Conservation (phyloP, 352 stramenopile genomes). For the Pythium phragmiticola region DNA sequence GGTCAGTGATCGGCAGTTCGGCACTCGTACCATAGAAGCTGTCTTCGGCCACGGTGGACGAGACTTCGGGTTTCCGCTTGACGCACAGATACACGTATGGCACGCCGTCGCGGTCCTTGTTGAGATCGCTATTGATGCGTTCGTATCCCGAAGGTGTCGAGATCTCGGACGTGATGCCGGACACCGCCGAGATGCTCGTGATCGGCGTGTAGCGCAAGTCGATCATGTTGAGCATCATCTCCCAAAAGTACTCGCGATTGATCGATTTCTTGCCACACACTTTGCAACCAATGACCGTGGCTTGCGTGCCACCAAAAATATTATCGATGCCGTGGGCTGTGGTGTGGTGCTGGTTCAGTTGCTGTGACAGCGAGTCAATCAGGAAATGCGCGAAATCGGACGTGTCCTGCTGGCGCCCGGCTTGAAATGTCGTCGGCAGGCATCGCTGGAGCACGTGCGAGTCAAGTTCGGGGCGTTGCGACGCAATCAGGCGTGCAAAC, state of each 20-base stretch:
- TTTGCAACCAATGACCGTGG: constrained; percentile 84
- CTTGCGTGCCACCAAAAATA: constrained; percentile 80
- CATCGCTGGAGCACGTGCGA: constrained; percentile 73
- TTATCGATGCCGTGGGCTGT: constrained; percentile 58
- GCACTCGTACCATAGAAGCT: neutral
- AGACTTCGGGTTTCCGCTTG: constrained; percentile 56
- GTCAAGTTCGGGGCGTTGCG: constrained; percentile 62
- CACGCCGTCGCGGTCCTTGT: constrained; percentile 75
- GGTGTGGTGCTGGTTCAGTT: constrained; percentile 60
- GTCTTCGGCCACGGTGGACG: constrained; percentile 25
- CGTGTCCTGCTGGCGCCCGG: constrained; percentile 81
- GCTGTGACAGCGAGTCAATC: constrained; percentile 75
- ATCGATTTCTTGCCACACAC: constrained; percentile 76
- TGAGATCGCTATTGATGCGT: constrained; percentile 80
- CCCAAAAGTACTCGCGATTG: constrained; percentile 88
- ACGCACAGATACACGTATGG: constrained; percentile 86
- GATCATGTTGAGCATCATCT: constrained; percentile 89
- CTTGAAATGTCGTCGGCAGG: constrained; percentile 71
- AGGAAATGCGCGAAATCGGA: constrained; percentile 88
- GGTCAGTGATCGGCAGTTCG: constrained; percentile 71
- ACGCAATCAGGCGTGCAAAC: constrained; percentile 70
- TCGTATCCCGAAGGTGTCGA: constrained; percentile 65
- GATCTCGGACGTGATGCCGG: constrained; percentile 70
- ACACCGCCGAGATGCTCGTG: constrained; percentile 73
- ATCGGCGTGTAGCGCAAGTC: constrained; percentile 87